Percentiles rank a stretch among this genome's conserved stretches.
These are phyloP conservation scores for Acanthamoeba royreba DNA, from an alignment of 208 protist species.

Conservation along the genomic window DNA sequence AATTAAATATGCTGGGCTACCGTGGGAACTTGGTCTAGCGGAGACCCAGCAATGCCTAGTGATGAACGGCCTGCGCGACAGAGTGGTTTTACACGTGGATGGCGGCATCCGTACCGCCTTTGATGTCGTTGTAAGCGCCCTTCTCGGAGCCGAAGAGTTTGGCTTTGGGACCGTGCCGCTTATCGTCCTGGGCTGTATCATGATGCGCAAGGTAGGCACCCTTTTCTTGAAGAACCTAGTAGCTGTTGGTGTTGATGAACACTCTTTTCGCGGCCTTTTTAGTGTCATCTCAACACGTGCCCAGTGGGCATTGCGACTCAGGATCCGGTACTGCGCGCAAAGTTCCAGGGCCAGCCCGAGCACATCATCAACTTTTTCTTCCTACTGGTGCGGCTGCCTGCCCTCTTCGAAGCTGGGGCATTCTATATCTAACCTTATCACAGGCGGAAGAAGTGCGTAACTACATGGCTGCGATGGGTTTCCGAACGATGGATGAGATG, in stretches of 20 bases:
- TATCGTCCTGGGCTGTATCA: conserved; percentile 85
- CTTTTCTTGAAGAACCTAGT: background rate
- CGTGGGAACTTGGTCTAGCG: conserved; percentile 86
- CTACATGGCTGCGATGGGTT: conserved; percentile 80
- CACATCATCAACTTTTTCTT: conserved; percentile 87
- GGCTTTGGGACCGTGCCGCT: conserved; percentile 85
- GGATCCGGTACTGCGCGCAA: conserved; percentile 80
- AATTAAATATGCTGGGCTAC: conserved; percentile 86
- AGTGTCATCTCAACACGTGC: conserved; percentile 88
- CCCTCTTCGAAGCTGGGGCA: background rate
- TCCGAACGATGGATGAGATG: conserved; percentile 78
- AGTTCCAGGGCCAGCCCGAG: conserved; percentile 83
- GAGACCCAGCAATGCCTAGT: conserved; percentile 86
- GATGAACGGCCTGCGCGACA: conserved; percentile 78
- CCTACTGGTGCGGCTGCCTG: conserved; percentile 55
- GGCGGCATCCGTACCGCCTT: conserved; percentile 79
- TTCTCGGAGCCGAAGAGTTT: conserved; percentile 84
- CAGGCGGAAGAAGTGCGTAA: conserved; percentile 78
- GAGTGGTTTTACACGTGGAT: conserved; percentile 80
- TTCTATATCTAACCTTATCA: background rate
- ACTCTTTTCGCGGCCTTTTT: no score
- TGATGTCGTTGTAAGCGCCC: conserved; percentile 81
- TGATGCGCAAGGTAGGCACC: conserved; percentile 80
- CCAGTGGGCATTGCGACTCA: conserved; percentile 88
- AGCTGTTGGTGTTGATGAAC: background rate